Evolutionary conservation across 2,329 filamentous ascomycete genomes (phyloP), one percentile per base, ranked within the genome.

Genomic region (Cytospora piceae): DNA sequence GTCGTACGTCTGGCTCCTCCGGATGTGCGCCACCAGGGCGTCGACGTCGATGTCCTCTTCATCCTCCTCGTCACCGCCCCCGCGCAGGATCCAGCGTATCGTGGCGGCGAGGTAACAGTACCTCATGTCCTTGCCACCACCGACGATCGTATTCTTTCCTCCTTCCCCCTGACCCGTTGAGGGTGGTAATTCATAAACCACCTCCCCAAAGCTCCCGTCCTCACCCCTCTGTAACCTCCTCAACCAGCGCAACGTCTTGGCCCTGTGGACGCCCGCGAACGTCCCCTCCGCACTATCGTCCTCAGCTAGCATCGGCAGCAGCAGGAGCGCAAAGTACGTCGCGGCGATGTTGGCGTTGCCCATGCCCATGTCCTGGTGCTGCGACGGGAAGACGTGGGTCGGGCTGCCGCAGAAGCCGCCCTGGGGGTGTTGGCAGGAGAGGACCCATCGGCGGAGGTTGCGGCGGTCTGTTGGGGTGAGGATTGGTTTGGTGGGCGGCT

Each of bases 131-230:
- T 86, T 85, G 0, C 93, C 93, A 0, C 94, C 94, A 42, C 88
- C 86, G n/a, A 94, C 81, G 46, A 78, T 78, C 55, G 34, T 11
- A 17, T 53, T 29, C 9, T 32, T 7, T 11, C 24, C 37, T 17
- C 14, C 34, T 1, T 15, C 72, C 72, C 77, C 70, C 74, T 82
- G 81, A 15, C 79, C 74, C 4, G n/a, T 15, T 2, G 71, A 20
- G 7, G 59, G 55, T 1, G 72, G 71, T 15, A 76, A 27, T 6
- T 86, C 85, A 5, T 83, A 85, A 3, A 94, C 74, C 0, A 92
- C 85, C 77, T 99, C 94, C 0, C 94, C 95, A 75, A 99, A 98
- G 72, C 93, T 96, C 2, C 95, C 95, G 74, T 98, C 92, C 15
- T 80, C 77, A 31, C 60, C 37, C 31, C 93, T 85, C 80, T 99